Evolutionary conservation across 495 filamentous ascomycete species (phyloP).

Genomic region (Articulospora tetracladia): DNA sequence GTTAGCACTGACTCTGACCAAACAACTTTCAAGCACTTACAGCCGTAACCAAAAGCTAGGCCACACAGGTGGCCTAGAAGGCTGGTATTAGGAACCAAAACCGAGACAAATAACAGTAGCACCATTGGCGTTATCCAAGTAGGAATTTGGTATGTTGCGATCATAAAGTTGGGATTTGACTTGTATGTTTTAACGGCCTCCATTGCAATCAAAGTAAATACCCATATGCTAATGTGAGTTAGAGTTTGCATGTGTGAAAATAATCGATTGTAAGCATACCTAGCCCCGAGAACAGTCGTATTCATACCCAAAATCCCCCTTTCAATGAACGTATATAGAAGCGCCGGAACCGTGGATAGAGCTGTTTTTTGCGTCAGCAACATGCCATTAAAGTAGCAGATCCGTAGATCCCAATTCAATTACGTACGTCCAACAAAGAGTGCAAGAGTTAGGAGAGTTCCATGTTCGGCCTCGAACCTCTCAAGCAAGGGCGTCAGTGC

Average conservation of each 20-base stretch:
- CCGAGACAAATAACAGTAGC: conserved; percentile 62
- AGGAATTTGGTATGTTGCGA: conserved; percentile 73
- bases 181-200: conserved; percentile 79
- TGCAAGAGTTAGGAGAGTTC: conserved; percentile 77
- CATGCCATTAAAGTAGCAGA: neutral
- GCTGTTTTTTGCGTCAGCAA: conserved; percentile 42
- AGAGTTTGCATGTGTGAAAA: neutral
- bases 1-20: conserved; percentile 4
- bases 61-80: conserved; percentile 85
- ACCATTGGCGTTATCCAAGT: conserved; percentile 89
- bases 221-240: conserved; percentile 64
- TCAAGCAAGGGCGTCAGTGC: conserved; percentile 82
- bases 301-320: conserved; percentile 60
- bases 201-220: conserved; percentile 78
- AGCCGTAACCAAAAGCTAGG: conserved; percentile 76
- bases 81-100: conserved; percentile 75
- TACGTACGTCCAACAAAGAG: conserved; percentile 87
- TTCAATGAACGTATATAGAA: conserved; percentile 69
- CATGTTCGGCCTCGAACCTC: conserved; percentile 90
- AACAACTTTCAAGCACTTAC: conserved; percentile 44
- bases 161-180: conserved; percentile 68
- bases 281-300: conserved; percentile 72
- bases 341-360: conserved; percentile 72
- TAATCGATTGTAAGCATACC: conserved; percentile 46
- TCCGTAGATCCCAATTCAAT: neutral